Base-by-base conservation (phyloP, 108 stramenopile genomes). In the Mayamaea pseudoterrestris region DNA sequence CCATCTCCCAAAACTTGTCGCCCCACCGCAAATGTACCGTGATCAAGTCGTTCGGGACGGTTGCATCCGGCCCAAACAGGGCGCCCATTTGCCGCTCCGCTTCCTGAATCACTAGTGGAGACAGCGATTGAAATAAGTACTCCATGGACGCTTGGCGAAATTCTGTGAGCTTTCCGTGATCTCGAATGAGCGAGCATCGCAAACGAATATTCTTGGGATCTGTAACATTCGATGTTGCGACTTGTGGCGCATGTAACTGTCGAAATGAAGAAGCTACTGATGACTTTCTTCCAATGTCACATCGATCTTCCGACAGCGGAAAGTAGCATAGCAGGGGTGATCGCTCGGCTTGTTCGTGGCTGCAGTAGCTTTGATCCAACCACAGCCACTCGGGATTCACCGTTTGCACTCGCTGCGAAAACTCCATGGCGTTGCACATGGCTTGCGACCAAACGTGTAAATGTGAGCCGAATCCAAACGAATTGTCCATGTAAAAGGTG, bases 21-120 rank as follows among this genome's bases (percentile, higher is more conserved):
- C 77, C 77, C 77, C 72, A 73, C 30, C 77, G 65, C 34, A 78
- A 61, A 47, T 78, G 72, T 0, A 78, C 77, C 9, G 77, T 68
- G 5, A 78, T 64, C 30, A 78, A 18, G 44, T 74, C 50, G 1
- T 45, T 43, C 18, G 73, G 73, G 6, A 51, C 60, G 5, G 41
- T 37, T 0, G 54, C 55, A 7, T 35, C n/a, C 25, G 37, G 30
- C 1, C 41, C 52, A 58, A 74, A 74, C 0, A 68, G 17, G 5
- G 65, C 9, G 3, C 56, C 56, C 29, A 65, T 27, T 55, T 78
- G 77, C 32, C 69, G 57, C 53, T 68, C 40, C 13, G 77, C 77
- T 52, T 78, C 77, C 35, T 57, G 56, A 56, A 78, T 60, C 24
- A 78, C 72, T 11, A 78, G 9, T 6, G 53, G 61, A 2, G 62